A percentile compares a stretch with the other conserved stretches of the same genome.
phyloP scores from a whole-genome alignment of 208 protist genomes.

The Tritrichomonas foetus region DNA sequence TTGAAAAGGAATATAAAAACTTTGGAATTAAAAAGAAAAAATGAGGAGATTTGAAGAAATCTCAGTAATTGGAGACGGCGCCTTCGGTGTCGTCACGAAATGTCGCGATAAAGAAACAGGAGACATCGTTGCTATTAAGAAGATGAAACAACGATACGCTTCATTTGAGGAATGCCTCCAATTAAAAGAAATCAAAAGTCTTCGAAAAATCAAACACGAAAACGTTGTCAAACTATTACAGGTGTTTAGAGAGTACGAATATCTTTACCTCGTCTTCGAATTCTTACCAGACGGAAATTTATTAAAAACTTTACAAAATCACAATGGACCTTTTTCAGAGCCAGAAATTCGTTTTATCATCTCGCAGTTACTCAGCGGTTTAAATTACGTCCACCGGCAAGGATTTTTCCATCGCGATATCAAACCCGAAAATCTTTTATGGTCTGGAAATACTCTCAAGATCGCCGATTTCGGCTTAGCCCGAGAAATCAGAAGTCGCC shows the following conservation, averaged over 20 bases:
- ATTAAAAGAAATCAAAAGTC: slow-evolving; percentile 72
- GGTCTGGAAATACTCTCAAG: slow-evolving; percentile 60
- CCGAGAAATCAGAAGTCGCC: slow-evolving; percentile 67
- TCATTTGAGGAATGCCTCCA: slow-evolving; percentile 89
- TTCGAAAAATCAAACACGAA: too few species aligned
- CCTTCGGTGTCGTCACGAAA: slow-evolving; percentile 84
- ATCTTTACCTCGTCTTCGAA: slow-evolving; percentile 33
- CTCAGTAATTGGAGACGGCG: slow-evolving; percentile 85
- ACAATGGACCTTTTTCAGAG: background rate
- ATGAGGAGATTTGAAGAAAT: slow-evolving; percentile 73
- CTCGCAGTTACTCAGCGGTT: background rate
- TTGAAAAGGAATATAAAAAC: background rate
- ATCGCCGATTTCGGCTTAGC: slow-evolving; percentile 85
- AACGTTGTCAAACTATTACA: background rate
- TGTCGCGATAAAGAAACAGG: slow-evolving; percentile 74
- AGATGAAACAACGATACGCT: slow-evolving; percentile 94
- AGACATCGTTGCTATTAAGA: slow-evolving; percentile 92
- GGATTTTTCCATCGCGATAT: slow-evolving; percentile 39
- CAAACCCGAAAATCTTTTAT: slow-evolving; percentile 5
- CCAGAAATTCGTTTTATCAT: background rate
- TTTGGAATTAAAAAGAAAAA: background rate
- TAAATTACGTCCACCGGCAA: background rate
- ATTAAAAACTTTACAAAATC: background rate
- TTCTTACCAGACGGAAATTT: background rate
- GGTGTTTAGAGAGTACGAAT: background rate